These are phyloP conservation scores for Mucor ambiguus DNA, from an alignment of 371 early-diverging fungal genomes.

Conservation along the genomic window DNA sequence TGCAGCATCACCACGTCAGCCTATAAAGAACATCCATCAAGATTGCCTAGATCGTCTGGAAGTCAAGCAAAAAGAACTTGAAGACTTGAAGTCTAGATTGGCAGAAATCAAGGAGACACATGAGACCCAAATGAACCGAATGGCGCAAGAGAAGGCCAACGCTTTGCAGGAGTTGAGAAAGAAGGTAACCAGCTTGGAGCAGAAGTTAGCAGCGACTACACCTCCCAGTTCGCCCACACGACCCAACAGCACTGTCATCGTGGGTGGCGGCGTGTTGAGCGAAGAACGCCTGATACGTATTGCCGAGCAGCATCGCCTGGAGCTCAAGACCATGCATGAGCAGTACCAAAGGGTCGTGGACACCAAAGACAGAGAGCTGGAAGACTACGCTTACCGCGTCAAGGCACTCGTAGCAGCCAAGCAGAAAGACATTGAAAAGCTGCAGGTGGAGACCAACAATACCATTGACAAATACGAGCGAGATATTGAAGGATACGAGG, in stretches of 20 bases:
- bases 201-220: neutral
- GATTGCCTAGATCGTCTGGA: constrained; percentile 29
- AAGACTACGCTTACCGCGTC: constrained; percentile 45
- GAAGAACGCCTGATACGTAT: constrained; percentile 25
- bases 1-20: neutral
- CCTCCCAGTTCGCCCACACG: constrained; percentile 5
- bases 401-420: constrained; percentile 42
- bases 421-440: constrained; percentile 38
- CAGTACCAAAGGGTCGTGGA: constrained; percentile 43
- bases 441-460: constrained; percentile 22
- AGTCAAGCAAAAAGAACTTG: constrained; percentile 32
- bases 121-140: constrained; percentile 31
- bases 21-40: constrained; percentile 19
- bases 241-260: neutral
- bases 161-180: constrained; percentile 23
- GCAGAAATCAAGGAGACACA: constrained; percentile 31
- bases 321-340: constrained; percentile 34
- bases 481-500: constrained; percentile 45
- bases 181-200: constrained; percentile 15
- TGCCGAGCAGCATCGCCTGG: constrained; percentile 43
- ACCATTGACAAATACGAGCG: constrained; percentile 26
- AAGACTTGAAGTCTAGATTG: constrained; percentile 31
- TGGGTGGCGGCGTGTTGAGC: neutral
- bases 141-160: constrained; percentile 41
- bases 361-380: constrained; percentile 41